Evolutionary conservation across 1,284 basidiomycete species (phyloP).

Genomic region (Crepidotus sp.): DNA sequence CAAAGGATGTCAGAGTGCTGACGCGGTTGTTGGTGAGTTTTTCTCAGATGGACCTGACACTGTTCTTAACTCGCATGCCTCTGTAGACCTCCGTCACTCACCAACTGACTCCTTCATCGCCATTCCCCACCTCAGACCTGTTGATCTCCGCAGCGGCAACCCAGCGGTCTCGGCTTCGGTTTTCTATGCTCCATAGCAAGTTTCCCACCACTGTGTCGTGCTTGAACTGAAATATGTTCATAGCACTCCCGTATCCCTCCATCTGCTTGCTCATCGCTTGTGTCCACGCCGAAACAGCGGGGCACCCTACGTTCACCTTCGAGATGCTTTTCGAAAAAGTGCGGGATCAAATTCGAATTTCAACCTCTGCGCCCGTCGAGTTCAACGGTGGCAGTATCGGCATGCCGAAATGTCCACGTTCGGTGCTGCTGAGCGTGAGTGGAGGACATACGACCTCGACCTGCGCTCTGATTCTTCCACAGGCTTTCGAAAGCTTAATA

Average conservation of each 20-base stretch:
- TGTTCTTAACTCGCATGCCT: neutral
- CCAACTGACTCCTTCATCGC: constrained; percentile 39
- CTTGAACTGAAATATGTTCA: constrained; percentile 6
- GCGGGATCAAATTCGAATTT: constrained; percentile 56
- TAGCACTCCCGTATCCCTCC: constrained; percentile 61
- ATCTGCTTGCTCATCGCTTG: constrained; percentile 69
- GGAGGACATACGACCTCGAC: neutral
- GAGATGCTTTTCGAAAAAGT: constrained; percentile 71
- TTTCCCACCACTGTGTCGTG: constrained; percentile 6
- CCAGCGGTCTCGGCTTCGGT: constrained; percentile 46
- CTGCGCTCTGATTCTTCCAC: constrained; percentile 9
- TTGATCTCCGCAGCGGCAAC: constrained; percentile 34
- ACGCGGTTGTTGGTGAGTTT: constrained; percentile 55
- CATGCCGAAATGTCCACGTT: constrained; percentile 57
- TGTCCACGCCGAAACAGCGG: constrained; percentile 52
- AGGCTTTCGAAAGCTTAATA: constrained; percentile 66
- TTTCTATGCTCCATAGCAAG: constrained; percentile 46
- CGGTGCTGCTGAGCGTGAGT: constrained; percentile 55
- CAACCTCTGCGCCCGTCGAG: constrained; percentile 63
- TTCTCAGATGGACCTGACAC: constrained; percentile 17
- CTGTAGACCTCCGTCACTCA: constrained; percentile 42
- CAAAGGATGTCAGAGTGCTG: constrained; percentile 59
- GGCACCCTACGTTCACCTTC: constrained; percentile 65
- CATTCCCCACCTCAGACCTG: constrained; percentile 40
- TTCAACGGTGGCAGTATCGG: constrained; percentile 65